phyloP scores from a whole-genome alignment of 176 grass and related monocot genomes.

The Poa annua region DNA sequence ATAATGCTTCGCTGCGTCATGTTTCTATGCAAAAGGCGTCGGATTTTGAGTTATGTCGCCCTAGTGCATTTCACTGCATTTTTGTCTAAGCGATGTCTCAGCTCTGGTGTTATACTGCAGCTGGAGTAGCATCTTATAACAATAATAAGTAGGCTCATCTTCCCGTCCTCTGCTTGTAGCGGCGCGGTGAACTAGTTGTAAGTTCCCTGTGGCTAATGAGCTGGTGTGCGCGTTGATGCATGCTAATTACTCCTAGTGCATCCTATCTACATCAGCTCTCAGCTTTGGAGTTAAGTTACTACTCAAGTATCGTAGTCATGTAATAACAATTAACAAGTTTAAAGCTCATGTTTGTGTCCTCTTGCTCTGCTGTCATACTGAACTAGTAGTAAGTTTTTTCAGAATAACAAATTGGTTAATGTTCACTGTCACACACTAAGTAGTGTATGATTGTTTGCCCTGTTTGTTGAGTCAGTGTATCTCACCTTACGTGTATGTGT shows the following conservation, averaged over 20 bases:
- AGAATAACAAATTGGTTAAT: background rate
- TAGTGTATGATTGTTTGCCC: background rate
- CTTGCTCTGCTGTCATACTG: background rate
- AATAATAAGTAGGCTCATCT: background rate
- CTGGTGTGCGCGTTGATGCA: background rate
- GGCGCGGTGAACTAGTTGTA: background rate
- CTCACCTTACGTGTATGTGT: background rate
- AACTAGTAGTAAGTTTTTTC: background rate
- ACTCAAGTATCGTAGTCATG: background rate
- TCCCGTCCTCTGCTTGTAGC: background rate
- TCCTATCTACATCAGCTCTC: background rate
- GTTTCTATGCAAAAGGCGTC: too few species aligned
- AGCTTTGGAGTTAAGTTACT: background rate
- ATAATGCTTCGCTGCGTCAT: too few species aligned
- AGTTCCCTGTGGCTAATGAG: background rate
- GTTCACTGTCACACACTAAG: background rate
- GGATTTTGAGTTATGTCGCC: too few species aligned
- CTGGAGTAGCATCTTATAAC: background rate
- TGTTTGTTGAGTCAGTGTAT: background rate
- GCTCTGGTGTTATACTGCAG: background rate
- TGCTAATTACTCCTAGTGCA: background rate
- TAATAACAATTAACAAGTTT: background rate
- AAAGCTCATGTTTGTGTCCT: background rate
- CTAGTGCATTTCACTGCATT: background rate
- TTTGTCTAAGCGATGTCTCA: background rate